These are phyloP conservation scores for Phytophthora fragariaefolia DNA, from an alignment of 352 stramenopile species.

Conservation along the genomic window DNA sequence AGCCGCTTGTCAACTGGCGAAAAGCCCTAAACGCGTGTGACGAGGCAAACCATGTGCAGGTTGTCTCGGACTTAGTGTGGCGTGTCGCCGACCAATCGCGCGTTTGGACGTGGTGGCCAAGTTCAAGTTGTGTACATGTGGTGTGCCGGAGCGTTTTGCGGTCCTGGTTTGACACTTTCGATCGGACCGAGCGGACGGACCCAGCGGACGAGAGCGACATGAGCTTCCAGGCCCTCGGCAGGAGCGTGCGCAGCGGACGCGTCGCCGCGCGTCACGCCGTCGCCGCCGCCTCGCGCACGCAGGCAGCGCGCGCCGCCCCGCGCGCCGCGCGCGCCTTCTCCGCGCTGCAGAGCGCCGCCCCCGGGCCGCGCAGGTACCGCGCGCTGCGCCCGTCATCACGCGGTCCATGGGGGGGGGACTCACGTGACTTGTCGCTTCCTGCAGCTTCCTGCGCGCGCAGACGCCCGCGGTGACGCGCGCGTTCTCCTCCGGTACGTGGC, in stretches of 20 bases:
- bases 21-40: neutral
- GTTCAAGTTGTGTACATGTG: conserved; percentile 38
- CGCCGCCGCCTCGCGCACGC: conserved; percentile 20
- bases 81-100: conserved; percentile 22
- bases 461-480: conserved; percentile 34
- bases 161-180: conserved; percentile 28
- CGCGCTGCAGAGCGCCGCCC: conserved; percentile 27
- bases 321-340: conserved; percentile 40
- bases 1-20: neutral
- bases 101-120: conserved; percentile 17
- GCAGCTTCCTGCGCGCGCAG: conserved; percentile 38
- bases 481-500: conserved; percentile 58
- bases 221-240: conserved; percentile 60
- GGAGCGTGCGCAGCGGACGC: conserved; percentile 48
- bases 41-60: neutral
- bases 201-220: conserved; percentile 40
- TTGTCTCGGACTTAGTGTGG: neutral
- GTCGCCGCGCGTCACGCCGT: conserved; percentile 35
- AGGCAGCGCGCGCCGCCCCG: conserved; percentile 17
- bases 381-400: neutral
- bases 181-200: conserved; percentile 21
- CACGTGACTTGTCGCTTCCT: neutral
- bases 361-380: conserved; percentile 34
- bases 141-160: conserved; percentile 18
- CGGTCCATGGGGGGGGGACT: neutral